Conservation (phyloP, 2,329 filamentous ascomycete species). For the Thelonectria discophora region DNA sequence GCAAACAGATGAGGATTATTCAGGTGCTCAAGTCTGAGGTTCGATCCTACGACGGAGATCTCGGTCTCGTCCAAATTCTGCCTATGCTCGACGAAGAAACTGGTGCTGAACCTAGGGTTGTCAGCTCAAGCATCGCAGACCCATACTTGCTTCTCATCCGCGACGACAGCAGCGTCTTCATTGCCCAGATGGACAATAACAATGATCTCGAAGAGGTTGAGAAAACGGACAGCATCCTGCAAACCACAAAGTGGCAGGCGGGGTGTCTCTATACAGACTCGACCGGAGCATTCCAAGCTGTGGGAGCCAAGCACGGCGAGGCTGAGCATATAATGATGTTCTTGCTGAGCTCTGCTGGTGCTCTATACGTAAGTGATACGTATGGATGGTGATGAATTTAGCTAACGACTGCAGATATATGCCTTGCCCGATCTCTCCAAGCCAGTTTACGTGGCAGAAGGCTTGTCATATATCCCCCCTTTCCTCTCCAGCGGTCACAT, state of each 20-base stretch:
- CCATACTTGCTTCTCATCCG: constrained; percentile 85
- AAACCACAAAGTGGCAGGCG: constrained; percentile 77
- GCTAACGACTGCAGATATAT: constrained; percentile 67
- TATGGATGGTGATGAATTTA: not conserved
- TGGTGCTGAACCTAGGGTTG: constrained; percentile 78
- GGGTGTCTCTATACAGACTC: constrained; percentile 84
- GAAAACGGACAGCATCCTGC: constrained; percentile 64
- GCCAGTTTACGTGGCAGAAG: constrained; percentile 78
- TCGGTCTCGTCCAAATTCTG: constrained; percentile 89
- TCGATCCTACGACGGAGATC: constrained; percentile 87
- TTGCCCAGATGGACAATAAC: constrained; percentile 79
- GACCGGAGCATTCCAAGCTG: constrained; percentile 61
- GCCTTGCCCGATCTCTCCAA: constrained; percentile 76
- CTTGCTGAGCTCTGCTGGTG: constrained; percentile 77
- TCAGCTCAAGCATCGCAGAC: constrained; percentile 85
- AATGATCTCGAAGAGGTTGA: constrained; percentile 88
- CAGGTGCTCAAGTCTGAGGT: constrained; percentile 90
- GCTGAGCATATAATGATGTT: constrained; percentile 73
- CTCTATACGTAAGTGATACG: constrained; percentile 70
- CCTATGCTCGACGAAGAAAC: constrained; percentile 93
- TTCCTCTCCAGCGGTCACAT: constrained; percentile 76
- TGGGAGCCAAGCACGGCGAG: constrained; percentile 51
- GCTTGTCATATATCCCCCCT: constrained; percentile 79
- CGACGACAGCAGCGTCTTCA: constrained; percentile 81
- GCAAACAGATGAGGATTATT: constrained; percentile 81